Percentiles rank a stretch among this genome's conserved stretches.
Conservation (phyloP, 805 yeast genomes). For the Metschnikowia noctiluminum region DNA sequence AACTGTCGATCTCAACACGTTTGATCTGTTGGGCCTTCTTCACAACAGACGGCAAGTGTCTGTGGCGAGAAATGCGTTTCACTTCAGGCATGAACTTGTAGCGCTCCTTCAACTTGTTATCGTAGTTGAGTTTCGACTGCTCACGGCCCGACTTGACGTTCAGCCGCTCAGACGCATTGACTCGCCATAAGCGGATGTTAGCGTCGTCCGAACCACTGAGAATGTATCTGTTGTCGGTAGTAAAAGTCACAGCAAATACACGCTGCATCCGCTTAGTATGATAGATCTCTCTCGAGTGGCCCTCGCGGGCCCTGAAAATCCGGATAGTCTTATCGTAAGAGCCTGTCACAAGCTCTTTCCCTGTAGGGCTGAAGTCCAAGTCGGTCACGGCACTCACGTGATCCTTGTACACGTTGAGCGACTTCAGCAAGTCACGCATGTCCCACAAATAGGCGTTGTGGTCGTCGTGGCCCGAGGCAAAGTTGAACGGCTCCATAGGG, state of each 20-base stretch:
- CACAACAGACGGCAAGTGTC: constrained; percentile 84
- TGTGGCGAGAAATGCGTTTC: constrained; percentile 81
- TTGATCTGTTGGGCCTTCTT: constrained; percentile 90
- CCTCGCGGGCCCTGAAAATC: constrained; percentile 68
- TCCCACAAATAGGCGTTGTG: constrained; percentile 94
- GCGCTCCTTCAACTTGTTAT: constrained; percentile 85
- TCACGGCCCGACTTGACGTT: constrained; percentile 77
- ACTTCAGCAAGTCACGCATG: constrained; percentile 84
- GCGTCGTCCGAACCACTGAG: constrained; percentile 95
- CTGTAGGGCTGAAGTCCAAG: constrained; percentile 94
- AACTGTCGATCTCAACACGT: constrained; percentile 62
- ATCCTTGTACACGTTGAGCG: constrained; percentile 85
- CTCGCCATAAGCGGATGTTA: constrained; percentile 90
- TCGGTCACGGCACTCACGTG: constrained; percentile 96
- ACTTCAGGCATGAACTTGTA: constrained; percentile 97
- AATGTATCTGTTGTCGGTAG: constrained; percentile 87
- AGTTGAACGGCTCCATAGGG: constrained; percentile 95
- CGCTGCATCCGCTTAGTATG: constrained; percentile 98
- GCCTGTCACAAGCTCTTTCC: constrained; percentile 92
- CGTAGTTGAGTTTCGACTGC: constrained; percentile 83
- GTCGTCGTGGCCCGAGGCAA: constrained; percentile 91
- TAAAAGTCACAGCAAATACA: constrained; percentile 75
- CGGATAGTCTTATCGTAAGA: constrained; percentile 93
- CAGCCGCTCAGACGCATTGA: constrained; percentile 80
- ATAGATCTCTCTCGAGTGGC: constrained; percentile 92